A percentile compares a stretch with the other conserved stretches of the same genome.
phyloP scores from a whole-genome alignment of 495 filamentous ascomycete genomes.

The Xeromyces bisporus region DNA sequence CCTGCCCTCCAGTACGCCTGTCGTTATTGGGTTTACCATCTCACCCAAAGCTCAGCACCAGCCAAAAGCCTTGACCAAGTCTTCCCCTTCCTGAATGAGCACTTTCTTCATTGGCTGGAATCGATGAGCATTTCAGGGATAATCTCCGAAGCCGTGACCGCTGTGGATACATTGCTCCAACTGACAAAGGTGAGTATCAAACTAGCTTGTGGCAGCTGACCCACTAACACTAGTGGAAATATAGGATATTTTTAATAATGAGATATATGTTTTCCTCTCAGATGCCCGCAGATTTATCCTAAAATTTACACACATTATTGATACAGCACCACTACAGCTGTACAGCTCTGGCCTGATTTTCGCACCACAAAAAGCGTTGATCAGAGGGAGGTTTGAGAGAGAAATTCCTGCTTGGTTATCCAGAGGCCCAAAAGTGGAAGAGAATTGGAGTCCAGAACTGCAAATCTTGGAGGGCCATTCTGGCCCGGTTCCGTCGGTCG shows the following conservation, averaged over 20 bases:
- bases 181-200: no score
- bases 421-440: conserved; percentile 6
- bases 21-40: conserved; percentile 8
- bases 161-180: no score
- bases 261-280: no score
- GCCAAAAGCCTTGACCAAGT: conserved; percentile 12
- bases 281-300: conserved; percentile 23
- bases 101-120: conserved; percentile 33
- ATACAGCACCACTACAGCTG: conserved; percentile 11
- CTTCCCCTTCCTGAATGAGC: conserved; percentile 17
- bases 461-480: conserved; percentile 12
- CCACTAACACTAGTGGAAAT: no score
- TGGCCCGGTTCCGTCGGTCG: conserved; percentile 5
- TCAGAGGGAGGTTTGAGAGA: conserved; percentile 7
- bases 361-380: conserved; percentile 13
- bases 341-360: conserved; percentile 19
- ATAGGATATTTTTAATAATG: no score
- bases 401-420: conserved; percentile 8
- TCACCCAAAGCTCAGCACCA: conserved; percentile 8
- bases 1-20: conserved; percentile 20
- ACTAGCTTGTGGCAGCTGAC: no score
- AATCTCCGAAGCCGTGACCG: conserved; percentile 11
- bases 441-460: conserved; percentile 7
- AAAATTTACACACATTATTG: conserved; percentile 15
- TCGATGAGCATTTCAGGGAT: conserved; percentile 21